These are phyloP conservation scores for Candida golubevii DNA, from an alignment of 805 yeast species.

Conservation along the genomic window DNA sequence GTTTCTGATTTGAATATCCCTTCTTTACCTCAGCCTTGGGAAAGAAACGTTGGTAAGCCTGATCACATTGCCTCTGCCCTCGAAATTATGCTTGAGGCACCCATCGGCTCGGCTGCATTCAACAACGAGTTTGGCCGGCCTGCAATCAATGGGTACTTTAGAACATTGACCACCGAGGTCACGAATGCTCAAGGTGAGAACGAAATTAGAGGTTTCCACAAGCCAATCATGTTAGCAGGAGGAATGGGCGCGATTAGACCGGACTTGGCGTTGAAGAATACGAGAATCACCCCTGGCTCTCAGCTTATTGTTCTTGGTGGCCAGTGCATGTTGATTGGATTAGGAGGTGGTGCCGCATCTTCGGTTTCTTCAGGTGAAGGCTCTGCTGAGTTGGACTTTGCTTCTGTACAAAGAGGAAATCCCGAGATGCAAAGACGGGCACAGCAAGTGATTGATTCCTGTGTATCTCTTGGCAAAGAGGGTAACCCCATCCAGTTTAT, in stretches of 20 bases:
- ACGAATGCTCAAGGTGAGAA: conserved; percentile 54
- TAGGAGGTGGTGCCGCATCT: conserved; percentile 99
- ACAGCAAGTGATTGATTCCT: conserved; percentile 94
- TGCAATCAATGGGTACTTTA: conserved; percentile 91
- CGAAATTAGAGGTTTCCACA: conserved; percentile 93
- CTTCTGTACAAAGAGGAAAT: conserved; percentile 98
- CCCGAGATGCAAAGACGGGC: conserved; percentile 99
- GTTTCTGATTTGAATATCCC: conserved; percentile 91
- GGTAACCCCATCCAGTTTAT: conserved; percentile 82
- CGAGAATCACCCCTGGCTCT: conserved; percentile 87
- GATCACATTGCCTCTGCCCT: conserved; percentile 86
- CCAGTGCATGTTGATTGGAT: conserved; percentile 94
- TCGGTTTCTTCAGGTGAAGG: conserved; percentile 95
- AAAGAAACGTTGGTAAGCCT: conserved; percentile 84
- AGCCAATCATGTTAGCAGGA: conserved; percentile 99
- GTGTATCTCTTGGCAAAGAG: conserved; percentile 72
- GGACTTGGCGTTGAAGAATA: conserved; percentile 81
- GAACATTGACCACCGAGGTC: conserved; percentile 86
- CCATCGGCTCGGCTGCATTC: conserved; percentile 96
- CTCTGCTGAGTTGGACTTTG: conserved; percentile 93
- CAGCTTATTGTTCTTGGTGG: conserved; percentile 94
- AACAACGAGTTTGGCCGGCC: conserved; percentile 99
- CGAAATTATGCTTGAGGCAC: conserved; percentile 96
- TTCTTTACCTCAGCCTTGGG: conserved; percentile 90
- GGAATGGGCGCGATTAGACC: conserved; percentile 98